phyloP scores from a whole-genome alignment of 768 basidiomycete species.

The Suillus brevipes region DNA sequence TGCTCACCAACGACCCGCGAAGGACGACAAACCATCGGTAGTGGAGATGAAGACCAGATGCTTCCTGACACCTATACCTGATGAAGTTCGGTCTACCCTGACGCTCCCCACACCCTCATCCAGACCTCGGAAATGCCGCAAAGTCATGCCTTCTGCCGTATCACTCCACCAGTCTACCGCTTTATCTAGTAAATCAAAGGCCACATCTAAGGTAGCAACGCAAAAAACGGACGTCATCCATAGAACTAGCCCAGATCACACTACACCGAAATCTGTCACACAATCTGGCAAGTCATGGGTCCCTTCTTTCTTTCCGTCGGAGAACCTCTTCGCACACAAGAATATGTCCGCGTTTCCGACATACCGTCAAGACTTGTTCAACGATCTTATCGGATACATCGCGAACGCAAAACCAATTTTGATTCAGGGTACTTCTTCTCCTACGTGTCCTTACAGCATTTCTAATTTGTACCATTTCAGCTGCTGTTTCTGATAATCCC shows the following conservation, averaged over 20 bases:
- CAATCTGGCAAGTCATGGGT: conserved; percentile 12
- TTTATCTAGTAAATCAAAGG: neutral
- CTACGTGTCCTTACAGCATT: neutral
- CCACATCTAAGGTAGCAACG: neutral
- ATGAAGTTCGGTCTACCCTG: neutral
- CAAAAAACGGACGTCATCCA: neutral
- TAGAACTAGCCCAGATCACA: conserved; percentile 7
- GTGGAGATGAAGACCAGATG: neutral
- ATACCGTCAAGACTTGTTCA: conserved; percentile 8
- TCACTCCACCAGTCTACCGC: neutral
- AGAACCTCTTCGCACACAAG: neutral
- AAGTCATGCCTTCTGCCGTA: neutral
- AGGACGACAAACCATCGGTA: conserved; percentile 1
- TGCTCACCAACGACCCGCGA: neutral
- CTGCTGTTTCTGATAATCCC: conserved; percentile 52
- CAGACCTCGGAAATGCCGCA: neutral
- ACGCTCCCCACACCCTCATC: neutral
- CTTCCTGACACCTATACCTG: neutral
- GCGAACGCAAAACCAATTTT: conserved; percentile 32
- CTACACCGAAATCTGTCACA: conserved; percentile 5
- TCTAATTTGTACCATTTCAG: conserved; percentile 27
- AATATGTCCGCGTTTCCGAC: neutral
- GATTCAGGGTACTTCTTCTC: conserved; percentile 26
- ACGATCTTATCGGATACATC: conserved; percentile 29
- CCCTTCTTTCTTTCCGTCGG: neutral